Base-by-base conservation (phyloP, 441 rosid species). In the Erysimum pusillum region DNA sequence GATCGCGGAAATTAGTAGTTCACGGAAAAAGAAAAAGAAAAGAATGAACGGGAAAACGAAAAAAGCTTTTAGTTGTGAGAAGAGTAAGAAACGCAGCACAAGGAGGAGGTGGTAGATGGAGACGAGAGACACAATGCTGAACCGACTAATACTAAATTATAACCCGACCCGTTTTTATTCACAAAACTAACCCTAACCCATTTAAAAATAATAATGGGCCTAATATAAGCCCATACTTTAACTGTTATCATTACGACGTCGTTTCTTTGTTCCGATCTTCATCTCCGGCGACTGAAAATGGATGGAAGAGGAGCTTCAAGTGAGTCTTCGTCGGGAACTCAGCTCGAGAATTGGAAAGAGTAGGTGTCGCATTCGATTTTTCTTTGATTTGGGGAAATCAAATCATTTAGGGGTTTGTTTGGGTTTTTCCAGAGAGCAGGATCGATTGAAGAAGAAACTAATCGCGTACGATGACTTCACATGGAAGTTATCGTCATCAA, bases 381-480 rank as follows among this genome's bases (percentile, higher is more conserved):
- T 5, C 17, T 36, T 69, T 59, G 20, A 51, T 32, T 75, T 11
- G 2, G 4, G 6, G 5, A 2, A 67, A 54, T 62, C 63, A 61
- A 48, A 31, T 48, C n/a, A 63, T 12, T 39, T 70, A 5, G 3
- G 13, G 28, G 20, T 36, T 54, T 48, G 34, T 60, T 67, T 57
- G 44, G 54, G 45, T 63, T 36, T 3, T 80, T 63, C 32, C 62
- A 80, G 93, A 83, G 83, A 85, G 38, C 97, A 90, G 71, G 78
- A 76, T 76, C 59, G 17, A 53, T 87, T 92, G 53, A 89, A 85
- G 82, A 77, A 74, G 73, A 82, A 84, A 76, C 59, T 94, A 81
- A 79, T 87, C 76, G 68, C 70, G 15, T 41, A 71, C 62, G 86
- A 72, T 83, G 87, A 90, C 73, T 90, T 94, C 78, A 14, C 85